Base-by-base conservation (phyloP, 345 rosid species). In the Populus nigra region DNA sequence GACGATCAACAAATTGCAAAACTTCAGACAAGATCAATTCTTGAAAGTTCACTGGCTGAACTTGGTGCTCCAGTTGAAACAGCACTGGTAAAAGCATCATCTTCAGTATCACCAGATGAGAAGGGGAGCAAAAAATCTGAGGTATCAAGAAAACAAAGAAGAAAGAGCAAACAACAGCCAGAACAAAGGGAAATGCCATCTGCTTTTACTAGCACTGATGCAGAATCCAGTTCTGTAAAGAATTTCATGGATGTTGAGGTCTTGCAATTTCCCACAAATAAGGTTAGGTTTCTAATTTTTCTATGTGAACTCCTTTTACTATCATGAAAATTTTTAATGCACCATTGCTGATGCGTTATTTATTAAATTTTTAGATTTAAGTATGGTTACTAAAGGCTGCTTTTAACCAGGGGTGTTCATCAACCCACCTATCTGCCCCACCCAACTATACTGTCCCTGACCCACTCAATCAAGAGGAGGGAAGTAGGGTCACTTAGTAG, bases 1-100 rank as follows among this genome's bases (percentile, higher is more conserved):
- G 99, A 96, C 83, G 86, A 84, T 83, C 99, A 96, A 89, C 99
- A 93, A 79, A 84, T 88, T 77, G 94, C 96, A 63, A 96, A 96
- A 86, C 93, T 96, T 80, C 88, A 88, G 81, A 90, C 92, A 77
- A 89, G 86, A 86, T 29, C 78, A 3, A 88, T 79, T 71, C 84
- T 96, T 31, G 97, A 92, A 85, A 85, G 76, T 79, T 91, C 93
- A 49, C 91, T 96, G 39, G 86, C 86, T 65, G 94, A 93, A 73
- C 90, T 93, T 73, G 97, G 98, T 73, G 81, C 85, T 68, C 86
- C 90, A 67, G 85, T 88, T 71, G 90, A 87, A 68, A 69, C 74
- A 5, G 69, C 78, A 6, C 84, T 79, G 69, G 63, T 80, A 59
- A 88, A 85, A 76, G 78, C 87, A 73, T 77, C 80, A 23, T 81